These are phyloP conservation scores for Secale cereale DNA, from an alignment of 176 grass and related monocot species.

Conservation along the genomic window DNA sequence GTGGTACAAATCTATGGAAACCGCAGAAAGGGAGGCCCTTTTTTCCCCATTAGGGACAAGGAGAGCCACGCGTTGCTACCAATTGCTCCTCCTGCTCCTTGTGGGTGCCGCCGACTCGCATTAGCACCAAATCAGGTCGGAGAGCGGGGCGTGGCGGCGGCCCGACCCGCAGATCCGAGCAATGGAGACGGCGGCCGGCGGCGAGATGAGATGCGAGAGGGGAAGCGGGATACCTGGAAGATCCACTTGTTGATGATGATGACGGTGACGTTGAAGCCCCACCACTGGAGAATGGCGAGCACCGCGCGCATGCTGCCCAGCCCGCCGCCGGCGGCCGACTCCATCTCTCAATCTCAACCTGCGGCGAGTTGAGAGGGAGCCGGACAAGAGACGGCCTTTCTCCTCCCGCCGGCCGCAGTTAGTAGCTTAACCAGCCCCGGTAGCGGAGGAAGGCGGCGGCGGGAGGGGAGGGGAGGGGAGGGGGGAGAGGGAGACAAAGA, in stretches of 20 bases:
- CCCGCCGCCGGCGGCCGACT: constrained; percentile 35
- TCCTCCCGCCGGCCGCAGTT: too few relatives aligned
- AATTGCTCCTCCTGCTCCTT: neutral
- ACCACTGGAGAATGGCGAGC: constrained; percentile 90
- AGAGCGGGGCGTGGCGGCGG: neutral
- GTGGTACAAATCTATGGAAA: neutral
- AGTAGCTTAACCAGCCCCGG: too few relatives aligned
- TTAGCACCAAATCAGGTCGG: neutral
- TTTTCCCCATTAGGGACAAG: neutral
- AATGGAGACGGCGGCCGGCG: neutral
- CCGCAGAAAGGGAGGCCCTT: neutral
- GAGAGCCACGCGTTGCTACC: neutral
- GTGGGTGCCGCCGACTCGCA: neutral
- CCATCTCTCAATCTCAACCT: too few relatives aligned
- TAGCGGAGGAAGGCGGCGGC: neutral
- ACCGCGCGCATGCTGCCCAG: constrained; percentile 56
- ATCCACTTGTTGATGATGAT: constrained; percentile 99
- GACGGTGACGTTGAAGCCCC: constrained; percentile 95
- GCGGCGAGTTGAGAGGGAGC: too few relatives aligned
- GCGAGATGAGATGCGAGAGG: neutral
- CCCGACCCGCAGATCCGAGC: constrained; percentile 12
- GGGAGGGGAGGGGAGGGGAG: neutral
- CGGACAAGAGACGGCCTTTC: too few relatives aligned
- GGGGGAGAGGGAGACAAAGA: neutral
- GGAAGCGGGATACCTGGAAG: constrained; percentile 67